These are phyloP conservation scores for Rhododendron henanense DNA, from an alignment of 148 eudicot genomes.

Conservation along the genomic window DNA sequence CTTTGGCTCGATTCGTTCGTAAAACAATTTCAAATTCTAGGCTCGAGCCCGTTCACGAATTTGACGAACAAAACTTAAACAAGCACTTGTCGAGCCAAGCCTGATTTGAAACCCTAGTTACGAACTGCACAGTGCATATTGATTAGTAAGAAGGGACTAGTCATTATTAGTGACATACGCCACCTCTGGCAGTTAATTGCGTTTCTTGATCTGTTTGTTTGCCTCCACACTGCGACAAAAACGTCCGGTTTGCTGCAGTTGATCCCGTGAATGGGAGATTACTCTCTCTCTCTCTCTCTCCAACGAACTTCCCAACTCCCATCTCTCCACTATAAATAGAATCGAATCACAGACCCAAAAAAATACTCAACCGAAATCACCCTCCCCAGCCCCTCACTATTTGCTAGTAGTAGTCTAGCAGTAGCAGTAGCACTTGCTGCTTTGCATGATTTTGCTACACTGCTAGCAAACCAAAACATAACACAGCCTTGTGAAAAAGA, in stretches of 20 bases:
- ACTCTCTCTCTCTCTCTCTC: neutral
- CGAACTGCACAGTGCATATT: no score
- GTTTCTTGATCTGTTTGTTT: neutral
- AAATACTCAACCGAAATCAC: neutral
- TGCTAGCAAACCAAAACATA: neutral
- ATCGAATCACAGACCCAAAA: neutral
- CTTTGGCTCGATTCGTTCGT: no score
- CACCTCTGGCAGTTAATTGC: neutral
- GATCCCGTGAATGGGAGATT: no score
- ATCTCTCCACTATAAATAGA: neutral
- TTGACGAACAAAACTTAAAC: no score
- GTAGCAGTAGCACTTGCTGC: neutral
- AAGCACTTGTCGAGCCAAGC: no score
- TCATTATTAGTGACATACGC: neutral
- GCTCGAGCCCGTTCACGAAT: no score
- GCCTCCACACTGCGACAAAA: neutral
- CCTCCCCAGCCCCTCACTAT: neutral
- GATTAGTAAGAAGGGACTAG: neutral
- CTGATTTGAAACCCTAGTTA: no score
- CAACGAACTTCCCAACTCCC: constrained; percentile 20
- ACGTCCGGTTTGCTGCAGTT: no score
- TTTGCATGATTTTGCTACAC: neutral
- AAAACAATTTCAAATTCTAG: no score
- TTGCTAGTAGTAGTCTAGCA: neutral
- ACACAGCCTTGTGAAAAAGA: neutral